Evolutionary conservation across 257 asterid species (phyloP), one percentile per base, ranked within the genome.

Genomic region (Osmanthus fragrans): DNA sequence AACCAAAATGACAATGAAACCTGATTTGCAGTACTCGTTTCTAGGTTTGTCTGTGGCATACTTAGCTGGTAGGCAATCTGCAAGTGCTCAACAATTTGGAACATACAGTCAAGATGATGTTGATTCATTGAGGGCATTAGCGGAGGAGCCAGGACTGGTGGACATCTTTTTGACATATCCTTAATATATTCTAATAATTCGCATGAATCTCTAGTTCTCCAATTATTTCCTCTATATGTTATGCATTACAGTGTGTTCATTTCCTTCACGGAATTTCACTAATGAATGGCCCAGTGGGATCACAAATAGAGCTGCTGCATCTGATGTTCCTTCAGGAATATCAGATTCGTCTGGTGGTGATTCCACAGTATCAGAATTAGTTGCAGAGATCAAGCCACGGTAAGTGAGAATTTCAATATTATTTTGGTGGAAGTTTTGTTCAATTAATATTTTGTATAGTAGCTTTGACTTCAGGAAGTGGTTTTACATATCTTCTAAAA

Each of bases 121-220:
- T 83, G 99, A 91, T 90, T 96, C 98, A 37, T 79, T 95, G 86
- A 83, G 98, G 88, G 98, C 99, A 18, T 84, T 93, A 74, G 91
- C 92, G 29, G 99, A 95, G 86, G 98, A 95, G 76, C 89, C 94
- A 63, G 96, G 90, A 81, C 84, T 88, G 73, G 86, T 91, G 11
- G 99, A 95, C 87, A 83, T 95, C 71, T 95, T 95, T 87, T 83
- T 95, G 82, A 88, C 98, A 95, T 95, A 93, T 93, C 98, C 99
- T 95, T 90, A 13, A 81, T 66, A 15, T 75, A 39, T 60, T 76
- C 77, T 37, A 45, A 76, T 70, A 33, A 65, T 82, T 71, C 71
- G 70, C 37, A 68, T 12, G 70, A 29, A 19, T 47, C 67, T 73
- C n/a, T n/a, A n/a, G n/a, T n/a, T n/a, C 76, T 67, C 67, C 64